Evolutionary conservation across 345 rosid species (phyloP), one percentile per base, ranked within the genome.

Genomic region (Linum lewisii): DNA sequence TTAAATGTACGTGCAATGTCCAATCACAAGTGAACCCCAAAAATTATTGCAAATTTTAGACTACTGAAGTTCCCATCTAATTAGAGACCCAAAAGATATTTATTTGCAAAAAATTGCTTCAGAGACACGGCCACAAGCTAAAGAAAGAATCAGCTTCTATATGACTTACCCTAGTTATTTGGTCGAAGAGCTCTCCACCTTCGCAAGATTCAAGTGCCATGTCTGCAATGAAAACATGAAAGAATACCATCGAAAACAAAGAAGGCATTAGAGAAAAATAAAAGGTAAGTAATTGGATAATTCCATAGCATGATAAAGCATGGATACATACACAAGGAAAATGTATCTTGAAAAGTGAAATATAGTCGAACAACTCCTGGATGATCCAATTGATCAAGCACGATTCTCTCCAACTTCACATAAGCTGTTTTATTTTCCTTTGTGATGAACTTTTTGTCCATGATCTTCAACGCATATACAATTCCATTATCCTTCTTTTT

Each of bases 171-270:
- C 96, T 77, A 42, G 95, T 89, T 73, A 93, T 87, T 79, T 93
- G 99, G 77, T 93, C 98, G 60, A 93, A 93, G 75, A 87, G 94
- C 66, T 89, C 99, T 57, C 99, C 99, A 23, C 95, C 99, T 76
- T 93, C 95, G 24, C 99, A 89, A 56, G 99, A 89, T 74, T 93
- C 99, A 58, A 89, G 97, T 26, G 97, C 99, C 99, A 93, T 89
- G 59, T 87, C 99, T 93, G 67, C 69, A 36, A 70, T 55, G 47
- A 19, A 57, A 57, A 29, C 34, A 22, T 47, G 29, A 7, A 37
- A 36, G 47, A 51, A 22, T 25, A 51, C 23, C 58, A 70, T 21
- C 21, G 38, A 60, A 20, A 13, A 38, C 23, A 55, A 54, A 59
- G 37, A 7, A 49, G 34, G 26, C 7, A 2, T 15, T 62, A 66